Evolutionary conservation across 1,284 basidiomycete genomes (phyloP).

Genomic region (Boletellus sp.): DNA sequence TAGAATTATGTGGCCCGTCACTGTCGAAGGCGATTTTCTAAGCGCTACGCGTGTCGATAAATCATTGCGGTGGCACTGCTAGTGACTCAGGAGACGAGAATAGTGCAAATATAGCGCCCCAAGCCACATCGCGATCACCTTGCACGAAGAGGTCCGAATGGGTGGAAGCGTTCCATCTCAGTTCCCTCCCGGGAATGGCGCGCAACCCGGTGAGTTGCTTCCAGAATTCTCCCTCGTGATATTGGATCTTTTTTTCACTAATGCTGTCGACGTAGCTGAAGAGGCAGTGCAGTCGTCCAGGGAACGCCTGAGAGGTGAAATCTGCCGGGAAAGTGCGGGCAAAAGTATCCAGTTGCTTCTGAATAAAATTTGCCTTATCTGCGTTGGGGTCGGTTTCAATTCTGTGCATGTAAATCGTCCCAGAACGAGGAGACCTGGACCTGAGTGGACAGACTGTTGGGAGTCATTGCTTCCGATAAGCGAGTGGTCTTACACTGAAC

Average conservation of each 20-base stretch:
- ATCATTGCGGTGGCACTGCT: too few species aligned
- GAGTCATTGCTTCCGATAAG: neutral
- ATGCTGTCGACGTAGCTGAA: slow-evolving; percentile 5
- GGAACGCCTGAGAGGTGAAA: neutral
- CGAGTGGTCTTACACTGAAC: slow-evolving; percentile 7
- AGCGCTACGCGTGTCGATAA: too few species aligned
- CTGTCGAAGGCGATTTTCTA: too few species aligned
- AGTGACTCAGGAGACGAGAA: slow-evolving; percentile 1
- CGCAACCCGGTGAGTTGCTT: neutral
- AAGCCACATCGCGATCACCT: slow-evolving; percentile 8
- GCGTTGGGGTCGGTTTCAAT: neutral
- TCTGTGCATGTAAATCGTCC: slow-evolving; percentile 19
- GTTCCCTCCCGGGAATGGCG: too few species aligned
- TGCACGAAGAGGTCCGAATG: slow-evolving; percentile 1
- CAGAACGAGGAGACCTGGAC: neutral
- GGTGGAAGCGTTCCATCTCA: slow-evolving; percentile 4
- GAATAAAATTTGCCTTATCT: neutral
- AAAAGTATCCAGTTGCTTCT: slow-evolving; percentile 12
- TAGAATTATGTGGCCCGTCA: too few species aligned
- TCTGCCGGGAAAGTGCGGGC: slow-evolving; percentile 1
- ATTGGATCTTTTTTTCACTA: rapidly evolving
- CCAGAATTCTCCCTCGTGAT: neutral
- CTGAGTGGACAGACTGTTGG: neutral
- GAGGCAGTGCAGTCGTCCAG: slow-evolving; percentile 9
- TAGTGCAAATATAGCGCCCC: slow-evolving; percentile 13